A percentile compares a stretch with the other conserved stretches of the same genome.
Conservation (phyloP, 495 filamentous ascomycete genomes). For the Oleoguttula mirabilis region DNA sequence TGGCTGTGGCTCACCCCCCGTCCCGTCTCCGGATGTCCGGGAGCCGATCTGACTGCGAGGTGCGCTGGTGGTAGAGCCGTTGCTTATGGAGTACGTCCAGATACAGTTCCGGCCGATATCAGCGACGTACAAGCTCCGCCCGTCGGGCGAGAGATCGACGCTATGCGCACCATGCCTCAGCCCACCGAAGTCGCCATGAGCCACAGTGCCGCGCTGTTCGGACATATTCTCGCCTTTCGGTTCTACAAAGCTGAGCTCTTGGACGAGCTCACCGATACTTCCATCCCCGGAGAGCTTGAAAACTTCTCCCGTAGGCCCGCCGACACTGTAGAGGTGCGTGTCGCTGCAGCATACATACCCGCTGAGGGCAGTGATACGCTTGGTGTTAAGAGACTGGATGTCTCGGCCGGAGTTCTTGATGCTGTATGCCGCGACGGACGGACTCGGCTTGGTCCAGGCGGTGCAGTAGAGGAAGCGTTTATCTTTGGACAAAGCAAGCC, state of each 20-base stretch:
- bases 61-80: neutral
- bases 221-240: constrained; percentile 12
- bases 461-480: constrained; percentile 19
- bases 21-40: no score
- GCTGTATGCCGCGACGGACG: constrained; percentile 17
- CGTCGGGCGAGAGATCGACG: constrained; percentile 18
- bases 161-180: constrained; percentile 23
- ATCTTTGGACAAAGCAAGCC: constrained; percentile 12
- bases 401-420: constrained; percentile 13
- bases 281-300: constrained; percentile 16
- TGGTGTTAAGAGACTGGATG: constrained; percentile 17
- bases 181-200: constrained; percentile 21
- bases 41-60: neutral
- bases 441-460: constrained; percentile 18
- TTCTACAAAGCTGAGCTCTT: constrained; percentile 18
- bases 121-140: constrained; percentile 15
- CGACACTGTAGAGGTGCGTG: constrained; percentile 18
- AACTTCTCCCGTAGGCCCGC: constrained; percentile 20
- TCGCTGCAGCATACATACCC: constrained; percentile 19
- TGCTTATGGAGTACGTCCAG: constrained; percentile 11
- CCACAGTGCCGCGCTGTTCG: constrained; percentile 8
- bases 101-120: constrained; percentile 20
- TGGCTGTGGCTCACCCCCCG: constrained; percentile 2
- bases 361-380: constrained; percentile 9
- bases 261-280: constrained; percentile 10